Evolutionary conservation across 148 eudicot species (phyloP), one percentile per base, ranked within the genome.

Genomic region (Amaranthus palmeri): DNA sequence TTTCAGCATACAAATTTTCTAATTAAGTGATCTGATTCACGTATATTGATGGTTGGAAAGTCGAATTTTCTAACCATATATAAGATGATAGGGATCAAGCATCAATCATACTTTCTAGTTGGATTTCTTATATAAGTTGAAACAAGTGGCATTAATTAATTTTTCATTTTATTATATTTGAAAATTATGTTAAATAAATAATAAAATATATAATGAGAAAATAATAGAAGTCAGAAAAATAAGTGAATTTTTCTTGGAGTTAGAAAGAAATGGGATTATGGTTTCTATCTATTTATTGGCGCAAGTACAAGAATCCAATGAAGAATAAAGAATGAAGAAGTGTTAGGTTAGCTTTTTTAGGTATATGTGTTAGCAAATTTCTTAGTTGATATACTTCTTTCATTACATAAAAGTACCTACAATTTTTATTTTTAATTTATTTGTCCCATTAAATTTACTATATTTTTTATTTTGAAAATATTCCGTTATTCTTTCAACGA

Each of bases 221-320:
- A 25, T 25, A 25, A 25, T 25, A 25, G 36, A 25, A 25, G 36
- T 25, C 36, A 25, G 36, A 2, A 25, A 25, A 25, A 25, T 25
- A 25, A 25, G 36, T 25, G 36, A 25, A 17, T 17, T 56, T 5
- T 17, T 25, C 36, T 56, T 17, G 41, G 25, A 6, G 61, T 57
- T 17, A 17, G 61, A 57, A 10, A 17, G 7, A 18, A 54, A 4
- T n/a, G 4, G 44, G 36, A 25, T 25, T 25, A 25, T 25, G 36
- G 12, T 17, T 45, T 46, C 61, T 25, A 51, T 47, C 42, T 18
- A 58, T 25, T 25, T 47, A 46, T 58, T 57, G 54, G 64, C 58
- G 10, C 2, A 59, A 46, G 55, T 36, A 48, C 11, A 48, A 61
- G 74, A 45, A 71, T 71, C 74, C 74, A 46, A 71, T 71, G 74